Base-by-base conservation (phyloP, 2,329 filamentous ascomycete species). In the Dothiorella sarmentorum region DNA sequence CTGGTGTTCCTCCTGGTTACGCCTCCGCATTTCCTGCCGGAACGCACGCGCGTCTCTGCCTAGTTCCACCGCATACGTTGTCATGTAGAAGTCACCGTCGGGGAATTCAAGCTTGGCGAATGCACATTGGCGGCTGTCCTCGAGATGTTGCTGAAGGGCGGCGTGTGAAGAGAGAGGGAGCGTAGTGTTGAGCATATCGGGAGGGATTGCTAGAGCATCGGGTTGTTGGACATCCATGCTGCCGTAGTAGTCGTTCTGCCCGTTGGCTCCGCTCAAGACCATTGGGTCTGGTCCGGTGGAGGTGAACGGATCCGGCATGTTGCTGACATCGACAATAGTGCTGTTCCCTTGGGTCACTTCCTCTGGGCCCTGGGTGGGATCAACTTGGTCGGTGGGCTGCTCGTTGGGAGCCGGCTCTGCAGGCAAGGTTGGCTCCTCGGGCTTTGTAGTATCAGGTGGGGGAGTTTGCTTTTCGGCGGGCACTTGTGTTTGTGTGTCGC, bases 21-120 rank as follows among this genome's bases (percentile, higher is more conserved):
- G 43, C 26, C 38, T 53, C 51, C 58, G 60, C 60, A 57, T 60
- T 29, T 78, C 60, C 84, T 78, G 58, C 57, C 79, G 74, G 63
- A 84, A 73, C 9, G 85, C 85, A 55, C 78, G 75, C 66, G 85
- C 80, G 71, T 91, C 88, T 61, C 89, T 85, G 57, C 88, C 88
- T 26, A 92, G 83, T 59, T 89, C 82, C 64, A 91, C 82, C 55
- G 83, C 80, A 65, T 86, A 87, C 1, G 87, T 90, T 53, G 85
- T 90, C 85, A 92, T 88, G 72, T 89, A 88, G 70, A 89, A 91
- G 58, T 85, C 82, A 68, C 88, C 87, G 75, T 92, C 89, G 64
- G 82, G 80, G 68, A 92, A 91, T 66, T 86, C 83, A 61, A 92
- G 76, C 67, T 85, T 85, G 38, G 84, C 85, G 70, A 83, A 87